Evolutionary conservation across 805 yeast genomes (phyloP), one percentile per base, ranked within the genome.

Genomic region (Candida argentea): DNA sequence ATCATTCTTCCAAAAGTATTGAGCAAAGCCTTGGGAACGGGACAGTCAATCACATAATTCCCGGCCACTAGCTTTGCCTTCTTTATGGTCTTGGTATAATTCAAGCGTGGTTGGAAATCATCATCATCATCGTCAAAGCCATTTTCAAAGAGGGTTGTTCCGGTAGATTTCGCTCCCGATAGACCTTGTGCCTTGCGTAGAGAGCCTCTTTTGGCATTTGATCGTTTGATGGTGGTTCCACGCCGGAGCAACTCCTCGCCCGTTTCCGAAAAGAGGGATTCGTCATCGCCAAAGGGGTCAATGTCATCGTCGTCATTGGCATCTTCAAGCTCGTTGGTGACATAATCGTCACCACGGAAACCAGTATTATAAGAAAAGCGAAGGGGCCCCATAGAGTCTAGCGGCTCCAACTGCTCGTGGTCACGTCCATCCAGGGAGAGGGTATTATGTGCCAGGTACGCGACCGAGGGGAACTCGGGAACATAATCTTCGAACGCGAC

Each of bases 21-120:
- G 24, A 61, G 42, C 20, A 62, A 49, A 8, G 57, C 42, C 27
- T 46, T 36, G 7, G 68, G 68, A 7, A 52, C 59, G 1, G 66
- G 66, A 13, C 61, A 60, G 35, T 62, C 68, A 27, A 62, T 56
- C 7, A 61, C 55, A 34, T 61, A 62, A 40, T 62, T 59, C 14
- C 68, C 68, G 36, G 71, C 67, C 48, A 70, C 73, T 50, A 76
- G 60, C 26, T 65, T 48, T 20, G 77, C 78, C 27, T 66, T 58
- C 31, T 52, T 57, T 35, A 62, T 49, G 13, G 67, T 56, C 33
- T 51, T 50, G 14, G 65, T 56, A 37, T 62, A 62, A 34, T 53
- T 55, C 29, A 62, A 49, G 12, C 57, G 46, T 1, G 68, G 68
- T 22, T 50, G 46, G 42, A 51, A 60, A 36, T 56, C 57, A 28